Conservation (phyloP, 306 rosid species). For the Vicia faba region DNA sequence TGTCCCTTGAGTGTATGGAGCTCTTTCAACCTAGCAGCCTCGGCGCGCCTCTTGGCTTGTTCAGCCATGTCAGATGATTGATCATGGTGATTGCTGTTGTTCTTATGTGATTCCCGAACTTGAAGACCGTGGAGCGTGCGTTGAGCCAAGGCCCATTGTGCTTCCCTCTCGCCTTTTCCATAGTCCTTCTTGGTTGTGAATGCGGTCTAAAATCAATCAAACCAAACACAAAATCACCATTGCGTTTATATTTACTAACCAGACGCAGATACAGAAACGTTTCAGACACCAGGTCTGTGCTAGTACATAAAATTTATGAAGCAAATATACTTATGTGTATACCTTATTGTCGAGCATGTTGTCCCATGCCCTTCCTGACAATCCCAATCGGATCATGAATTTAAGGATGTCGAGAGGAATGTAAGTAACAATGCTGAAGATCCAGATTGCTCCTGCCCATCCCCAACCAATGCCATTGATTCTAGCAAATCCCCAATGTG, state of each 20-base stretch:
- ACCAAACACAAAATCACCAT: constrained; percentile 10
- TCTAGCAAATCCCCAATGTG: constrained; percentile 76
- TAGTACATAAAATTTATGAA: neutral
- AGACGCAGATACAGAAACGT: neutral
- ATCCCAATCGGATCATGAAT: constrained; percentile 57
- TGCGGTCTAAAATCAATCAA: constrained; percentile 53
- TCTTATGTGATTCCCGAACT: constrained; percentile 33
- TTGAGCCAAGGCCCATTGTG: constrained; percentile 79
- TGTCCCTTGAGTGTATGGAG: constrained; percentile 84
- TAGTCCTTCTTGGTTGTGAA: constrained; percentile 78
- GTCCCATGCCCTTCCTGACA: constrained; percentile 78
- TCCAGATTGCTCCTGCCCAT: constrained; percentile 90
- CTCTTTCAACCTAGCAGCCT: constrained; percentile 85
- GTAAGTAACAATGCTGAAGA: constrained; percentile 71
- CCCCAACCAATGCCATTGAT: constrained; percentile 82
- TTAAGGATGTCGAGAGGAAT: constrained; percentile 84
- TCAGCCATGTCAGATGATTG: constrained; percentile 71
- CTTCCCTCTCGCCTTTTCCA: constrained; percentile 81
- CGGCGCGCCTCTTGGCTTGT: constrained; percentile 84
- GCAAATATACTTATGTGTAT: neutral
- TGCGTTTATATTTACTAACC: too few species aligned
- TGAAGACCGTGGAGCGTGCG: constrained; percentile 75
- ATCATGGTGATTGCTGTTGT: constrained; percentile 39
- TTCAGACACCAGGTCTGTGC: neutral
- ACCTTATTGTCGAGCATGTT: constrained; percentile 66